These are phyloP conservation scores for Dioscorea dumetorum DNA, from an alignment of 106 monocot species.

Conservation along the genomic window DNA sequence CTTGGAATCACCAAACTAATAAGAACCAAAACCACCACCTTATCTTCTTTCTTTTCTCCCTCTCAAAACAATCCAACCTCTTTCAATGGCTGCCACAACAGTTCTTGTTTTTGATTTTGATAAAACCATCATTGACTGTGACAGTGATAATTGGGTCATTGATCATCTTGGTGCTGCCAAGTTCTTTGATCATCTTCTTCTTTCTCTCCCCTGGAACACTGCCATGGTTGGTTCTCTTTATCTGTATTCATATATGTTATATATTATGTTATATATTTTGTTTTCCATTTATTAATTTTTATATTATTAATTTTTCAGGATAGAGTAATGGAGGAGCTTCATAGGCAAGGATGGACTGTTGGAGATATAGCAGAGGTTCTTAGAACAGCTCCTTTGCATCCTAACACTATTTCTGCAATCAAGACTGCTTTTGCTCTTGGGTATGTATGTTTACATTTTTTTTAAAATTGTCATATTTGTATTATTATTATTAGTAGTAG, in stretches of 20 bases:
- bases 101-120: conserved; percentile 72
- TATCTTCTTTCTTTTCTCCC: no score
- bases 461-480: neutral
- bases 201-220: conserved; percentile 65
- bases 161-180: conserved; percentile 47
- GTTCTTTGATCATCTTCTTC: conserved; percentile 52
- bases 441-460: conserved; percentile 3
- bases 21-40: no score
- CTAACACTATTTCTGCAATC: conserved; percentile 29
- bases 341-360: conserved; percentile 29
- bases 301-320: no score
- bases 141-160: conserved; percentile 87
- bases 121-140: conserved; percentile 88
- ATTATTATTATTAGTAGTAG: neutral
- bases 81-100: no score
- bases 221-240: conserved; percentile 33
- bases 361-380: conserved; percentile 32
- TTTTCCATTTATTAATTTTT: no score
- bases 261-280: no score
- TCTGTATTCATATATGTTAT: no score
- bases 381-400: conserved; percentile 39
- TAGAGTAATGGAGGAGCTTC: conserved; percentile 23
- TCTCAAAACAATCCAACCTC: no score
- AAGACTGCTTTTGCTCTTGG: conserved; percentile 43
- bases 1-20: no score